These are phyloP conservation scores for Leccinum subgranulosum DNA, from an alignment of 768 basidiomycete species.

Conservation along the genomic window DNA sequence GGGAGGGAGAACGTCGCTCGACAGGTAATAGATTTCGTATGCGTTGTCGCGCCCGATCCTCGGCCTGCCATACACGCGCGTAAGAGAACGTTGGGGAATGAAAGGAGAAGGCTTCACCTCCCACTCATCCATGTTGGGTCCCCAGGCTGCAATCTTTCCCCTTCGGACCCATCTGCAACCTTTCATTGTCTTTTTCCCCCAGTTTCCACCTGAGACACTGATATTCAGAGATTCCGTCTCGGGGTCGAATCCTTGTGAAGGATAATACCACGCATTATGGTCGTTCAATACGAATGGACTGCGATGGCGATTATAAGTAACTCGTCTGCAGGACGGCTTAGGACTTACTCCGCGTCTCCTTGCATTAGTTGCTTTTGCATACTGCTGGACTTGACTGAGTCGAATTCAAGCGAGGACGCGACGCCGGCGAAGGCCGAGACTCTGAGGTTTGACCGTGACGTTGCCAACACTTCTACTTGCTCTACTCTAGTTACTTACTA, in stretches of 20 bases:
- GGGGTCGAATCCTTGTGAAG: constrained; percentile 69
- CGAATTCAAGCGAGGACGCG: neutral
- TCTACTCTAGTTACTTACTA: neutral
- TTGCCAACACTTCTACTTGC: neutral
- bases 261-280: constrained; percentile 80
- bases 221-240: constrained; percentile 55
- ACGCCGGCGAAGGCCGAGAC: constrained; percentile 26
- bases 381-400: neutral
- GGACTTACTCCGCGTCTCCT: constrained; percentile 31
- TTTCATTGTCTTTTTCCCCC: constrained; percentile 76
- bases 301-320: constrained; percentile 13
- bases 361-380: constrained; percentile 30
- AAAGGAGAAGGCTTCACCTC: constrained; percentile 48
- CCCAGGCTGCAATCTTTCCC: constrained; percentile 83
- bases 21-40: constrained; percentile 63
- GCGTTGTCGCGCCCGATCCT: constrained; percentile 81
- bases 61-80: constrained; percentile 46
- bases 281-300: constrained; percentile 59
- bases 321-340: neutral
- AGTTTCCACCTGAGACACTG: constrained; percentile 63
- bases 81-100: constrained; percentile 7
- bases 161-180: constrained; percentile 80
- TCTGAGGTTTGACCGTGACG: too few species aligned
- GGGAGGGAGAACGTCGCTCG: constrained; percentile 64
- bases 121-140: constrained; percentile 81